Evolutionary conservation across 768 basidiomycete species (phyloP).

Genomic region (Pulveroboletus frians): DNA sequence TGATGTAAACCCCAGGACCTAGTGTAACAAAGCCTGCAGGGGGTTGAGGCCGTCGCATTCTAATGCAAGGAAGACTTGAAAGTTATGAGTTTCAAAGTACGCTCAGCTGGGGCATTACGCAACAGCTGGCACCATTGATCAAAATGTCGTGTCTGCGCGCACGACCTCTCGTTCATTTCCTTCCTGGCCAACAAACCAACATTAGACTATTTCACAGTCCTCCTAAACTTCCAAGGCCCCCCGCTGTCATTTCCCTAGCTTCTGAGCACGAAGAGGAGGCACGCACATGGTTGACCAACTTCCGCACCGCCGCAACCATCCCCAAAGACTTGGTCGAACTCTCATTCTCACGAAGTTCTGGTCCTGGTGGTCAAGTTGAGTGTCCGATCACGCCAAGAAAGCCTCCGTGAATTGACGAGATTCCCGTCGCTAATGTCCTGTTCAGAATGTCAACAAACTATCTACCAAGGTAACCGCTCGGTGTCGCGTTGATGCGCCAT

Average conservation of each 20-base stretch:
- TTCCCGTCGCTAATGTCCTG: neutral
- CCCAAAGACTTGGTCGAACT: constrained; percentile 54
- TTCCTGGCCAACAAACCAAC: neutral
- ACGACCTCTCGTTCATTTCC: neutral
- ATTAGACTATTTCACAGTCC: constrained; percentile 21
- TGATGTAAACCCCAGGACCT: constrained; percentile 15
- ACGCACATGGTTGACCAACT: constrained; percentile 49
- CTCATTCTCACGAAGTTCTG: constrained; percentile 72
- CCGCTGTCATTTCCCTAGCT: constrained; percentile 32
- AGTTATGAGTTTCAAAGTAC: too few relatives aligned
- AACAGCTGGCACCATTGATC: too few relatives aligned
- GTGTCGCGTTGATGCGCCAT: constrained; percentile 50
- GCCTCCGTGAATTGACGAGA: neutral
- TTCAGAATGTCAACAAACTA: constrained; percentile 86
- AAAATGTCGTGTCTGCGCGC: neutral
- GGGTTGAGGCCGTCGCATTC: constrained; percentile 11
- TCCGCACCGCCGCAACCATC: constrained; percentile 38
- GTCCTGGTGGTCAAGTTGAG: constrained; percentile 77
- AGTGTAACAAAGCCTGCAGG: constrained; percentile 16
- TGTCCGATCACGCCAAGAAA: neutral
- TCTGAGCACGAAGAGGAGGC: constrained; percentile 44
- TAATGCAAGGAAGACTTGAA: neutral
- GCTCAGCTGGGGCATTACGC: too few relatives aligned
- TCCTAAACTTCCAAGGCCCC: constrained; percentile 42
- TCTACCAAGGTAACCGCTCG: constrained; percentile 74